Conservation (phyloP, 2,329 filamentous ascomycete species). For the Aspergillus sp. region DNA sequence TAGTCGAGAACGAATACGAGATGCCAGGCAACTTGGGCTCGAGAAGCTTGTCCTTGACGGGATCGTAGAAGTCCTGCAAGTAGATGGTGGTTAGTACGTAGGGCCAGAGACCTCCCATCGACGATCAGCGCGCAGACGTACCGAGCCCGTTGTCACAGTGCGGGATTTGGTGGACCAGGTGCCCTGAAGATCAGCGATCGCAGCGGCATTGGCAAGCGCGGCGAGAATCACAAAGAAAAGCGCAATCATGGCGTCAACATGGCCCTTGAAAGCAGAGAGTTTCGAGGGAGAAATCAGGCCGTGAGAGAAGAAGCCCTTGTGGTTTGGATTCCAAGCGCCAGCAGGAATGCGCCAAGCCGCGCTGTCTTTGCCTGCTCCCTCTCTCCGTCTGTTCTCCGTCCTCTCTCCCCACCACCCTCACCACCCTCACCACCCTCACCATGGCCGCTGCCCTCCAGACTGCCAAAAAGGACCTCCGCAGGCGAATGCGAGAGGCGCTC, state of each 20-base stretch:
- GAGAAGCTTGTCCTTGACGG: conserved; percentile 53
- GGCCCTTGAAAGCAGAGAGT: too few relatives aligned
- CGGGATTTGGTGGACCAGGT: conserved; percentile 65
- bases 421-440: conserved; percentile 1
- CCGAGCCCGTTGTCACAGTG: conserved; percentile 59
- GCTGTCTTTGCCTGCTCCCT: too few relatives aligned
- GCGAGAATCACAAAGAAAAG: conserved; percentile 24
- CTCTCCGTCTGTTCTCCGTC: too few relatives aligned
- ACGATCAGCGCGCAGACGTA: conserved; percentile 29
- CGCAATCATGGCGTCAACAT: conserved; percentile 23
- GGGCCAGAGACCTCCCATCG: conserved; percentile 1
- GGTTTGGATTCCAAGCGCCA: too few relatives aligned
- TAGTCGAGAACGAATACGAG: conserved; percentile 62
- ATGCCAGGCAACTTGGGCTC: conserved; percentile 60
- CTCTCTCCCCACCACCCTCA: not conserved
- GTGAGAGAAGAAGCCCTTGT: too few relatives aligned
- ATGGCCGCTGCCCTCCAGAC: conserved; percentile 51
- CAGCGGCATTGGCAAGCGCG: conserved; percentile 30
- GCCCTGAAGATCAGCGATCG: conserved; percentile 49
- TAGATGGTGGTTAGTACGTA: conserved; percentile 1
- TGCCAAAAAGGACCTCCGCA: conserved; percentile 68
- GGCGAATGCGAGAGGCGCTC: conserved; percentile 58
- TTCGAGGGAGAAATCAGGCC: too few relatives aligned
- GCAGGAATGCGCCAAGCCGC: not conserved
- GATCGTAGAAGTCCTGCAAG: conserved; percentile 58